phyloP scores from a whole-genome alignment of 805 yeast species.

The Kodamaea kakaduensis region DNA sequence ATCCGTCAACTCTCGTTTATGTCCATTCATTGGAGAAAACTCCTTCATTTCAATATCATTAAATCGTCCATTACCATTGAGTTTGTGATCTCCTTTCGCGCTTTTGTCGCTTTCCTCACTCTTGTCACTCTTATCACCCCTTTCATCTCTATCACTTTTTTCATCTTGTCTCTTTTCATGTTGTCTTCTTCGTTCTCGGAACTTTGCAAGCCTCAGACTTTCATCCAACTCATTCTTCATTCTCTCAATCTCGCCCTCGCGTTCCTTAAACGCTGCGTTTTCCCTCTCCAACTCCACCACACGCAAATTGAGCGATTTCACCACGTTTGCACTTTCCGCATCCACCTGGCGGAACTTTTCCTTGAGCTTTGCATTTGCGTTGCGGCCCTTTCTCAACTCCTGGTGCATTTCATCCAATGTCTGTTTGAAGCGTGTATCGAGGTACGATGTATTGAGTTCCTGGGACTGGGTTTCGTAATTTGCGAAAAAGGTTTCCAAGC shows the following conservation, averaged over 20 bases:
- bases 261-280: constrained; percentile 2
- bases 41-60: too few relatives aligned
- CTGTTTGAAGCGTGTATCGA: constrained; percentile 18
- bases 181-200: background rate
- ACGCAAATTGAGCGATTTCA: constrained; percentile 7
- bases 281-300: constrained; percentile 10
- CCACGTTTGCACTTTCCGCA: constrained; percentile 6
- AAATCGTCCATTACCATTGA: too few relatives aligned
- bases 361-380: constrained; percentile 13
- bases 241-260: background rate
- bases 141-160: background rate
- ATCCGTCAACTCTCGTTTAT: too few relatives aligned
- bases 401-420: constrained; percentile 12
- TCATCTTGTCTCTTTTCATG: background rate
- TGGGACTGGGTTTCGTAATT: constrained; percentile 39
- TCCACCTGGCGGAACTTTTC: constrained; percentile 14
- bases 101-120: constrained; percentile 2
- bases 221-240: constrained; percentile 2
- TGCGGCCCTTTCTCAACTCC: constrained; percentile 17
- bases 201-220: constrained; percentile 1
- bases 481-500: constrained; percentile 51
- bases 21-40: too few relatives aligned
- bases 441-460: constrained; percentile 22
- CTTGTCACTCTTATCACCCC: background rate
- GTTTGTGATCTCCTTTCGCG: too few relatives aligned